phyloP scores from a whole-genome alignment of 805 yeast species.

The Lipomyces yamanashiensis region DNA sequence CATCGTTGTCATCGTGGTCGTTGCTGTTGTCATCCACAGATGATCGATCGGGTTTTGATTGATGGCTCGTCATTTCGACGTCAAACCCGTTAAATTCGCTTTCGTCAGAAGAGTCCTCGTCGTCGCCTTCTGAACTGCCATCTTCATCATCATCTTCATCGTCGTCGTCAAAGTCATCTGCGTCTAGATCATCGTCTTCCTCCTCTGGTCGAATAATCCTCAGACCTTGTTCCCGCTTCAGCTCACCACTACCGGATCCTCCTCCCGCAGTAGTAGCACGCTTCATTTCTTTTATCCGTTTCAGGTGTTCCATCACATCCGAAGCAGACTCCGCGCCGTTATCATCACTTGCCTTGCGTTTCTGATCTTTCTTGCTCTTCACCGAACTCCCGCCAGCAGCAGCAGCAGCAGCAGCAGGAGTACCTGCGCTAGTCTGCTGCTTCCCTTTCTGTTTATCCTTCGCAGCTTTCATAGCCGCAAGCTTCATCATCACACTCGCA shows the following conservation, averaged over 20 bases:
- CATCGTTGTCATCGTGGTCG: constrained; percentile 37
- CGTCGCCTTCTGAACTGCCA: neutral
- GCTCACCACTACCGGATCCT: neutral
- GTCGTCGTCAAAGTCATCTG: constrained; percentile 3
- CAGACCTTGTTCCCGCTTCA: constrained; percentile 5
- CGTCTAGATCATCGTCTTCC: constrained; percentile 12
- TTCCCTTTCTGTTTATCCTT: constrained; percentile 4
- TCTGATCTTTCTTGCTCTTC: neutral
- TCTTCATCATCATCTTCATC: constrained; percentile 15
- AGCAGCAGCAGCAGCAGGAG: neutral
- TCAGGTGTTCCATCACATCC: constrained; percentile 29
- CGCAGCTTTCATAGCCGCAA: constrained; percentile 21
- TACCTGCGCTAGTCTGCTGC: neutral
- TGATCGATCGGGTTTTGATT: neutral
- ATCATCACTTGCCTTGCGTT: neutral
- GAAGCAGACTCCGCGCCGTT: constrained; percentile 9
- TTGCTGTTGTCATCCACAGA: constrained; percentile 21
- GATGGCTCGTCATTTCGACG: constrained; percentile 19
- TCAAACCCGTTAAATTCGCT: constrained; percentile 38
- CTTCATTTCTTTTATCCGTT: constrained; percentile 12
- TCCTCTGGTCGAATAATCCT: constrained; percentile 19
- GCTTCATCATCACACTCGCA: constrained; percentile 28
- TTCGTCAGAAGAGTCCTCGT: constrained; percentile 13
- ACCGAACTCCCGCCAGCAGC: neutral
- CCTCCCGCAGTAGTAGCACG: neutral